Evolutionary conservation across 140 eudicot genomes (phyloP).

Genomic region (Artemisia princeps): DNA sequence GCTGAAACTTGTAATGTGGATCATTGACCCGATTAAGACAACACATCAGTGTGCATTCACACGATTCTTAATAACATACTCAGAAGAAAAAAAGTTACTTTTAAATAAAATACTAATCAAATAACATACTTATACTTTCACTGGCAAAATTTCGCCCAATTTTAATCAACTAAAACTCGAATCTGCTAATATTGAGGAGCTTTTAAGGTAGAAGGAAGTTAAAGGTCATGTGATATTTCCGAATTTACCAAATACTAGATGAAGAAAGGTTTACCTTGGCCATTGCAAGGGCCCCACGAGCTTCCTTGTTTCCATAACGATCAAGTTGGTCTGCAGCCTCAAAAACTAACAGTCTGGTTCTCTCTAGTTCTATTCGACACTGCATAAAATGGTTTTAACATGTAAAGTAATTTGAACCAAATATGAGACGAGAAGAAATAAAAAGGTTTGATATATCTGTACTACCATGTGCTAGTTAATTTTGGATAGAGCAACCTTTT

Average conservation of each 20-base stretch:
- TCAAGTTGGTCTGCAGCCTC: slow-evolving; percentile 99
- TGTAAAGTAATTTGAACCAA: background rate
- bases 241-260: background rate
- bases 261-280: slow-evolving; percentile 61
- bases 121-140: no score
- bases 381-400: slow-evolving; percentile 29
- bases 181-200: no score
- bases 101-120: no score
- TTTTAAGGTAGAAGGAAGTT: no score
- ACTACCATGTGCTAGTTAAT: background rate
- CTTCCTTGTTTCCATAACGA: slow-evolving; percentile 76
- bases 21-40: no score
- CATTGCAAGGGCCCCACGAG: slow-evolving; percentile 93
- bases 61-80: no score
- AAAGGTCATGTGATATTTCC: background rate
- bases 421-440: background rate
- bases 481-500: background rate
- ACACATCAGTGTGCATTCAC: no score
- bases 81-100: no score
- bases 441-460: background rate
- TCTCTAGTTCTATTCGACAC: slow-evolving; percentile 91
- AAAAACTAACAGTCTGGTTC: slow-evolving; percentile 69
- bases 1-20: no score
- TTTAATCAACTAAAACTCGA: no score
- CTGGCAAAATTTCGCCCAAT: no score